Evolutionary conservation across 306 rosid genomes (phyloP), one percentile per base, ranked within the genome.

Genomic region (Gynostemma pentaphyllum): DNA sequence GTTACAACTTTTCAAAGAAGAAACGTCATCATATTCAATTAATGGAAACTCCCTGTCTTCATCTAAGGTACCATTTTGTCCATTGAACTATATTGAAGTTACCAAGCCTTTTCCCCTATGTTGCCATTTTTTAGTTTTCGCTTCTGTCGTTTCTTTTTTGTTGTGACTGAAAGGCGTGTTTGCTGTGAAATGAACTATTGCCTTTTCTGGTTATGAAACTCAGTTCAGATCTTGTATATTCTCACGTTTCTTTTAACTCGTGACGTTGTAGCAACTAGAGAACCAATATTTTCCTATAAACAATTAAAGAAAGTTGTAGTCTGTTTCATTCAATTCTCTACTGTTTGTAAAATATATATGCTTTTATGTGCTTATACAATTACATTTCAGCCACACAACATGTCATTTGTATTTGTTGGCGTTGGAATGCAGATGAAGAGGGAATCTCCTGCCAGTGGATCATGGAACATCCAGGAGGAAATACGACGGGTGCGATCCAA

Each of bases 391-490:
- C 27, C 16, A 56, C 45, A 18, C 28, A 36, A 39, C 21, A 7
- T 7, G 0, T 60, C 34, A 37, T 62, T 50, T n/a, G 32, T 32
- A 34, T 41, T 28, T 36, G 59, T 21, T 70, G 47, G 62, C 52
- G 64, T 39, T 69, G 77, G 59, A 70, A 64, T 74, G 80, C 89
- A 94, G 97, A 75, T 72, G 59, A 86, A 83, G 79, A 78, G 82
- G 78, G 90, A 80, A 54, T 68, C 85, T 64, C 70, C 82, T 6
- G 78, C 84, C 68, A 74, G 81, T 57, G 97, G 94, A 41, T 80
- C 95, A 40, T 94, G 99, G 99, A 94, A 94, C 72, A 94, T 94
- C 74, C 87, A 86, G 73, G 99, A 94, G 72, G 99, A 94, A 83
- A 68, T 94, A 73, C 85, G 92, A 69, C 89, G 83, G 69, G 95